Evolutionary conservation across 1,139 yeast genomes (phyloP).

Genomic region (Pichia sp.): DNA sequence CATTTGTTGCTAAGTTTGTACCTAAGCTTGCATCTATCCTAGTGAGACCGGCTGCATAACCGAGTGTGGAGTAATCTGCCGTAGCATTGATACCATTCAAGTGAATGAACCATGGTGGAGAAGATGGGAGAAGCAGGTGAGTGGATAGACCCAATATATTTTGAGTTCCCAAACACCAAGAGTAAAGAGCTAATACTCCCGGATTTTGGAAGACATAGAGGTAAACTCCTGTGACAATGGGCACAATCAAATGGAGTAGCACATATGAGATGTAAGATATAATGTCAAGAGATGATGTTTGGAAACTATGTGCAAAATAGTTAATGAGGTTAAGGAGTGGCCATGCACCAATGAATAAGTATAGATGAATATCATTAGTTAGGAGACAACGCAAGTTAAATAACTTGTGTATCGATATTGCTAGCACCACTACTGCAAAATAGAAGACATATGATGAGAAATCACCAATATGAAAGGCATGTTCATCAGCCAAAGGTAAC

Average conservation of each 20-base stretch:
- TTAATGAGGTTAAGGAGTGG: constrained; percentile 35
- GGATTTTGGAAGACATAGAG: constrained; percentile 62
- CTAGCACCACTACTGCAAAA: neutral
- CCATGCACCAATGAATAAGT: constrained; percentile 27
- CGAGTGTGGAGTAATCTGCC: constrained; percentile 54
- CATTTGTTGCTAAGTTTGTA: constrained; percentile 52
- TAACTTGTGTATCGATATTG: neutral
- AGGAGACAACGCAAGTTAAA: neutral
- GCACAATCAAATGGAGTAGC: constrained; percentile 50
- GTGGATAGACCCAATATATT: constrained; percentile 54
- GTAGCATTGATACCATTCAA: constrained; percentile 46
- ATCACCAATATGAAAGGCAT: neutral
- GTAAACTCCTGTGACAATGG: constrained; percentile 56
- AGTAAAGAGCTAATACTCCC: constrained; percentile 47
- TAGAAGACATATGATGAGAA: neutral
- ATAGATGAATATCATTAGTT: neutral
- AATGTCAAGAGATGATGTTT: constrained; percentile 39
- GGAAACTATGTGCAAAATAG: constrained; percentile 28
- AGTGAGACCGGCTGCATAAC: constrained; percentile 64
- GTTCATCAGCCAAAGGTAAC: constrained; percentile 20
- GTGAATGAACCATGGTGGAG: constrained; percentile 69
- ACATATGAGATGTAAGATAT: constrained; percentile 58
- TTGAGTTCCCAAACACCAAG: constrained; percentile 49
- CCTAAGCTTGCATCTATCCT: constrained; percentile 59
- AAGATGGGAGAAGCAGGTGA: constrained; percentile 55